Conservation (phyloP, 2,329 filamentous ascomycete species). For the Teratosphaeria nubilosa region DNA sequence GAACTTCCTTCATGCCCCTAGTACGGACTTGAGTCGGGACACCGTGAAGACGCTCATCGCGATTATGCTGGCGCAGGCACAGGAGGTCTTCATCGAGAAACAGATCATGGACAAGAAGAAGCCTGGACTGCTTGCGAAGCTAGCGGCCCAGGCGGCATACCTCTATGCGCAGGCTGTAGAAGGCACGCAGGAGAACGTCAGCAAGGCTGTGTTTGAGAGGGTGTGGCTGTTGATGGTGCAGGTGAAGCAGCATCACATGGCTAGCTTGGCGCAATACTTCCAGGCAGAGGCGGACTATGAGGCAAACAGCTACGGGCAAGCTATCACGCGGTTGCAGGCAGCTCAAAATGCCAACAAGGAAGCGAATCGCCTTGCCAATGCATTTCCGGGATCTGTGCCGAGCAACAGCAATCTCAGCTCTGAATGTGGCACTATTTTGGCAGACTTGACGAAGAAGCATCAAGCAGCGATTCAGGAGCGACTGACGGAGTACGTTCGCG, state of each 20-base stretch:
- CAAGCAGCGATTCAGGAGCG: constrained; percentile 71
- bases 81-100: constrained; percentile 96
- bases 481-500: constrained; percentile 65
- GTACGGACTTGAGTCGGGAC: constrained; percentile 87
- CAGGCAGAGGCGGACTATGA: constrained; percentile 88
- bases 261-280: constrained; percentile 83
- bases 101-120: constrained; percentile 91
- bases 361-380: constrained; percentile 63
- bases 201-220: constrained; percentile 85
- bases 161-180: constrained; percentile 82
- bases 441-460: constrained; percentile 79
- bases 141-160: constrained; percentile 82
- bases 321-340: constrained; percentile 70
- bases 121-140: constrained; percentile 77
- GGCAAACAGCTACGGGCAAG: constrained; percentile 72
- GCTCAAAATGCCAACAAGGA: constrained; percentile 72
- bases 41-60: constrained; percentile 91
- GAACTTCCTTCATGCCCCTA: constrained; percentile 95
- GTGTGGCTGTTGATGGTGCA: constrained; percentile 79
- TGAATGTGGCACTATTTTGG: constrained; percentile 63
- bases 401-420: constrained; percentile 72
- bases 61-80: constrained; percentile 87
- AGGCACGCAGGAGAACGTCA: constrained; percentile 85
- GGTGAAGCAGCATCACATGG: constrained; percentile 72
- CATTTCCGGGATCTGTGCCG: constrained; percentile 70